phyloP scores from a whole-genome alignment of 768 basidiomycete species.

The Goffeauzyma gilvescens region DNA sequence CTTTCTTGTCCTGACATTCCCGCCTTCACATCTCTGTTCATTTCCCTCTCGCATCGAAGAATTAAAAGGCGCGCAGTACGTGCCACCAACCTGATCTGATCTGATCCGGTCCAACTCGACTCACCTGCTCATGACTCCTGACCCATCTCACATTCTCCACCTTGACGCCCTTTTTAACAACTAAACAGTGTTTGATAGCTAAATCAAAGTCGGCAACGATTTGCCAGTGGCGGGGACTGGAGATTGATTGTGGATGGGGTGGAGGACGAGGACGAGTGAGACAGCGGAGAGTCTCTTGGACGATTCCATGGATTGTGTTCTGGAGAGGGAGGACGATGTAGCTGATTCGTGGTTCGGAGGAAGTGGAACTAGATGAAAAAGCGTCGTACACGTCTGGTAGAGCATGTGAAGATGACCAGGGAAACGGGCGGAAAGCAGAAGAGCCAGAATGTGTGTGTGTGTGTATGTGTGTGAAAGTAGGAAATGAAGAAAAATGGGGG shows the following conservation, averaged over 20 bases:
- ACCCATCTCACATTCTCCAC: slow-evolving; percentile 23
- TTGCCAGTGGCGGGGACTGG: background rate
- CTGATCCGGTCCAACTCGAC: too few relatives aligned
- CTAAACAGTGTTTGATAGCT: slow-evolving; percentile 22
- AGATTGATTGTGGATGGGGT: background rate
- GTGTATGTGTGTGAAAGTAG: too few relatives aligned
- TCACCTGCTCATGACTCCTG: slow-evolving; percentile 30
- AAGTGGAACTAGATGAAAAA: too few relatives aligned
- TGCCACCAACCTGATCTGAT: too few relatives aligned
- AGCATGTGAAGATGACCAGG: background rate
- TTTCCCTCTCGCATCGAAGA: too few relatives aligned
- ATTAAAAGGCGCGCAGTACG: too few relatives aligned
- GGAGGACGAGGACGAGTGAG: slow-evolving; percentile 10
- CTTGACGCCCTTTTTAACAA: slow-evolving; percentile 15
- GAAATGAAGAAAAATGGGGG: too few relatives aligned
- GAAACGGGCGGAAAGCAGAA: too few relatives aligned
- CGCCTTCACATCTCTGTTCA: too few relatives aligned
- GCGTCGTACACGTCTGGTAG: slow-evolving; percentile 12
- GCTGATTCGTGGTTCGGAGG: too few relatives aligned
- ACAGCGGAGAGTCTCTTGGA: slow-evolving; percentile 23
- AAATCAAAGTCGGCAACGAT: slow-evolving; percentile 18
- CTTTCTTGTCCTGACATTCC: too few relatives aligned
- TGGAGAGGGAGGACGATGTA: slow-evolving; percentile 26
- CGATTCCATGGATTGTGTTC: slow-evolving; percentile 28
- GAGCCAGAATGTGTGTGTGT: too few relatives aligned